Base-by-base conservation (phyloP, 2,329 filamentous ascomycete species). In the Aspergillus alliaceus region DNA sequence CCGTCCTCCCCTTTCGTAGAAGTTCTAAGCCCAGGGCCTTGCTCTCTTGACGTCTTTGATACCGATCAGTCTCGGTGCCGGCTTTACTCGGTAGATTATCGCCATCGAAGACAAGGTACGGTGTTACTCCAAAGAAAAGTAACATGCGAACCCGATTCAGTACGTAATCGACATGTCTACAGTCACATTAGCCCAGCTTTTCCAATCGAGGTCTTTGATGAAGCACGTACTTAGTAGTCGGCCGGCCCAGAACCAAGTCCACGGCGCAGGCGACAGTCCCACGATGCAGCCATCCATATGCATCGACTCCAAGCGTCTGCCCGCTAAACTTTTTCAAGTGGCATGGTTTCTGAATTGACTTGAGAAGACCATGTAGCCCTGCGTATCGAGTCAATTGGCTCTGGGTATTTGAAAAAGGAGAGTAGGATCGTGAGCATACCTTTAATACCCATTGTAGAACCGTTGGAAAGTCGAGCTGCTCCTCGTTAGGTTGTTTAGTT, bases 221-320 rank as follows among this genome's bases (percentile, higher is more conserved):
- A n/a, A n/a, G 9, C 35, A 37, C 84, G 71, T 81, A 96, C 90
- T 91, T 96, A 53, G 85, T 88, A 0, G 93, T 98, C 14, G 91
- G 92, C 72, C 91, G 95, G 67, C 86, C 91, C 67, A 93, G 84
- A 34, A 92, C 95, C 61, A 99, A 84, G 68, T 98, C 95, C 68
- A 95, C 86, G 61, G 93, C 91, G 79, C 93, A 98, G 50, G 90
- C 85, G 63, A 96, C 88, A 47, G 92, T 92, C 53, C 93, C 96
- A 65, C 95, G 89, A 75, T 99, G 95, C 54, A 99, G 86, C 95
- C 96, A 99, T 72, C 93, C 95, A 82, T 99, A 99, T 56, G 90
- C 93, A 75, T 99, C 95, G 34, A 99, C 88, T n/a, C 90, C 96
- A 47, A 99, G 84, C 1, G 90, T 96, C 76, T 96, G 88, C 51